phyloP scores from a whole-genome alignment of 2,329 filamentous ascomycete species.

The Exserohilum turcica region DNA sequence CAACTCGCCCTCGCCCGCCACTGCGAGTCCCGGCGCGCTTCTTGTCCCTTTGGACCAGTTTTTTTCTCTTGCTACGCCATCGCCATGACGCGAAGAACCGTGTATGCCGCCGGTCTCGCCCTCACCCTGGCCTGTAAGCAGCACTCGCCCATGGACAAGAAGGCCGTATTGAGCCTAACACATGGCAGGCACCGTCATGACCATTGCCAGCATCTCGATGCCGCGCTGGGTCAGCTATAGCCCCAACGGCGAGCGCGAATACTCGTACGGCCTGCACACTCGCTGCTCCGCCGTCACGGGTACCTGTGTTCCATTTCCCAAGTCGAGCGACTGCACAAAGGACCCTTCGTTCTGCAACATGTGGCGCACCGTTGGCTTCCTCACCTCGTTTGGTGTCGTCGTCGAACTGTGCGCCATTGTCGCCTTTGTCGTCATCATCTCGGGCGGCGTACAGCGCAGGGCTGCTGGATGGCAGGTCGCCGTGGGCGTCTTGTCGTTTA shows the following conservation, averaged over 20 bases:
- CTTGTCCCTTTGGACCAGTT: background rate
- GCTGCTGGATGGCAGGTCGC: constrained; percentile 84
- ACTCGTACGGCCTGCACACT: constrained; percentile 75
- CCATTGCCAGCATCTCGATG: constrained; percentile 69
- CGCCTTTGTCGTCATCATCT: constrained; percentile 75
- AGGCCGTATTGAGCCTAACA: constrained; percentile 15
- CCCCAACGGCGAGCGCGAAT: constrained; percentile 41
- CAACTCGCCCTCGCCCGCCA: constrained; percentile 12
- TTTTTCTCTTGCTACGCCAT: constrained; percentile 4
- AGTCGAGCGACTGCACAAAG: constrained; percentile 67
- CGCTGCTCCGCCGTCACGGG: constrained; percentile 75
- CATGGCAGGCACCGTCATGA: constrained; percentile 69
- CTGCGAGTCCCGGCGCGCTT: background rate
- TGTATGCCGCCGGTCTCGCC: constrained; percentile 57
- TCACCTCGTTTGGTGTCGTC: constrained; percentile 84
- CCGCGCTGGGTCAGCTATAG: constrained; percentile 74
- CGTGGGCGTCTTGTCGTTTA: constrained; percentile 66
- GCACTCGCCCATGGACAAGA: background rate
- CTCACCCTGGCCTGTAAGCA: constrained; percentile 52
- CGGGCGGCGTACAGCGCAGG: constrained; percentile 78
- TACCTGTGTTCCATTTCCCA: constrained; percentile 70
- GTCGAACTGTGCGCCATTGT: constrained; percentile 81
- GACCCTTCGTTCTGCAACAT: constrained; percentile 83
- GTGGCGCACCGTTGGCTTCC: constrained; percentile 87
- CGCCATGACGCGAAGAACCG: constrained; percentile 54